Base-by-base conservation (phyloP, 768 basidiomycete species). In the Leucocoprinus sp. region DNA sequence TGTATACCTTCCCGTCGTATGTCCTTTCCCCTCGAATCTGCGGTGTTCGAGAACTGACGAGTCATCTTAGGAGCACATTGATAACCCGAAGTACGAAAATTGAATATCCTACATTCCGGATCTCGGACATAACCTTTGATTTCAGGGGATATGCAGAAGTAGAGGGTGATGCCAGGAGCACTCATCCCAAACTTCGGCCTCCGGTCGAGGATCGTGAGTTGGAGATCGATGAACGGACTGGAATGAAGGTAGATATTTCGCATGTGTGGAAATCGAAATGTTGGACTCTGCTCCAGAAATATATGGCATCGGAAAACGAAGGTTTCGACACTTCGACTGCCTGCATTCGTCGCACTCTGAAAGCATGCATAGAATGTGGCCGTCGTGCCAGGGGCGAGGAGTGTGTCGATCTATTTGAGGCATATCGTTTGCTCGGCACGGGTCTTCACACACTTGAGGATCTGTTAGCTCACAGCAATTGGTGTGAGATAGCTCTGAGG, bases 321-420 rank as follows among this genome's bases (percentile, higher is more conserved):
- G 71, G 72, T 27, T 90, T 83, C 82, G 84, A 85, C 52, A 86
- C 86, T 0, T 87, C 80, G 1, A 79, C 79, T 11, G 78, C 75
- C 0, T 78, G 76, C 54, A 75, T 85, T 44, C 72, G 83, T 15
- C 72, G 82, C 36, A 71, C 70, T 1, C 69, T 90, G 50, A 59
- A 64, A 19, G 64, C 69, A 22, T 88, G 84, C 61, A 90, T 92
- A 53, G 74, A 82, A 33, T 54, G 64, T 28, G 87, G 84, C 1
- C 71, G 87, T 21, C 72, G 74, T 28, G 72, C 78, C 7, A 57
- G 65, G 6, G 76, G 77, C 1, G 61, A 68, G 36, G 77, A 82
- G 45, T 72, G 69, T 17, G 58, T 65, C 3, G 78, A 81, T 37
- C 68, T 76, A 12, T 83, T 67, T 62, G 80, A 83, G 52, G 78